Evolutionary conservation across 1,284 basidiomycete species (phyloP).

Genomic region (Leucocoprinus gongylophorus): DNA sequence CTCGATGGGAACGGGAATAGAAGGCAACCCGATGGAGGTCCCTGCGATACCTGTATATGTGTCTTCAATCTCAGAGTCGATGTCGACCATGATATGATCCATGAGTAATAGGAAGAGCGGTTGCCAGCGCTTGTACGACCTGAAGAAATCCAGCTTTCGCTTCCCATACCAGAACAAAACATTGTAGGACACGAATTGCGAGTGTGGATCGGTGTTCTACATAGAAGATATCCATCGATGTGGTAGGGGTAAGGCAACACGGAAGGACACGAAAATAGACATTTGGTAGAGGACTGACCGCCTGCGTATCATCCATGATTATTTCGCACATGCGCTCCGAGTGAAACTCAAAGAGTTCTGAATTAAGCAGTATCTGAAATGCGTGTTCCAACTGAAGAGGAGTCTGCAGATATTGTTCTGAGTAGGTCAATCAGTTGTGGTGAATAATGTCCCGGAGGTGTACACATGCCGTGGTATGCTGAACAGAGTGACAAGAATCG

Average conservation of each 20-base stretch:
- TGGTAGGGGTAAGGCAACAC: neutral
- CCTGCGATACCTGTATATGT: constrained; percentile 42
- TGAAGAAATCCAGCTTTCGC: constrained; percentile 61
- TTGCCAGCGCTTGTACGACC: constrained; percentile 76
- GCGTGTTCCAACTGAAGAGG: constrained; percentile 79
- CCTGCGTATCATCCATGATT: constrained; percentile 61
- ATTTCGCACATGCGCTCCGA: constrained; percentile 84
- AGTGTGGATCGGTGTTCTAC: constrained; percentile 85
- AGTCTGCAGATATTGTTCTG: constrained; percentile 77
- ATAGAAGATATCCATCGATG: neutral
- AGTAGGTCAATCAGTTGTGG: constrained; percentile 10
- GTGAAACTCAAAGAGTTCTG: constrained; percentile 82
- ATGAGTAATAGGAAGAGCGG: constrained; percentile 77
- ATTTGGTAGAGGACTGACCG: constrained; percentile 38
- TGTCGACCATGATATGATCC: constrained; percentile 66
- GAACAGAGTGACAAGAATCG: constrained; percentile 75
- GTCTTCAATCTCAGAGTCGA: constrained; percentile 62
- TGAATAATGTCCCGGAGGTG: constrained; percentile 1
- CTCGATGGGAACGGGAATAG: constrained; percentile 67
- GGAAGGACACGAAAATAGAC: constrained; percentile 8
- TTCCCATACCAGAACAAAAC: constrained; percentile 74
- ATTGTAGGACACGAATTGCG: constrained; percentile 75
- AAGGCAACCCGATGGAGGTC: constrained; percentile 22
- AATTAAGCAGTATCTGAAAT: constrained; percentile 65
- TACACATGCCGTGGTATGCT: constrained; percentile 72